phyloP scores from a whole-genome alignment of 768 basidiomycete genomes.

The Mycena haematopus region DNA sequence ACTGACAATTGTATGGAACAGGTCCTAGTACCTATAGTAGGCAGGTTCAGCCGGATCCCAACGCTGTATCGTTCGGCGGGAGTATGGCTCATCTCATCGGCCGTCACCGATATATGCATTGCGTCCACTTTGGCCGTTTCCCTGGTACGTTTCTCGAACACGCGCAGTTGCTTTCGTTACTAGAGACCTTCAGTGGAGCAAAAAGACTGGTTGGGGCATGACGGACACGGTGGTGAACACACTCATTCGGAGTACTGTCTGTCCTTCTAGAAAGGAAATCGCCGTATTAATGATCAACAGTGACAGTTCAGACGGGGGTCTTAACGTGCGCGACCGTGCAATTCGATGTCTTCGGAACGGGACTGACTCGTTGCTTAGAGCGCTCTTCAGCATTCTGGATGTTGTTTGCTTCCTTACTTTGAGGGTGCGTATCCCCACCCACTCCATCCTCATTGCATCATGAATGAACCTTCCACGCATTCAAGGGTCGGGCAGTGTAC shows the following conservation, averaged over 20 bases:
- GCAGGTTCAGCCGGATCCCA: conserved; percentile 21
- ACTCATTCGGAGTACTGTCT: conserved; percentile 40
- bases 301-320: conserved; percentile 47
- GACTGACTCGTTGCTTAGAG: not conserved
- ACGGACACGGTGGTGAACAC: conserved; percentile 46
- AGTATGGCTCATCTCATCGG: conserved; percentile 44
- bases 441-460: no score
- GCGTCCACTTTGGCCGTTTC: conserved; percentile 8
- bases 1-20: no score
- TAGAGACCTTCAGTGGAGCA: not conserved
- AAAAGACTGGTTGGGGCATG: conserved; percentile 42
- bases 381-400: conserved; percentile 39
- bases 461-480: not conserved
- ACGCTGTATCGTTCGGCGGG: conserved; percentile 25
- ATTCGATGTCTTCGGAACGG: not conserved
- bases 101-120: conserved; percentile 27
- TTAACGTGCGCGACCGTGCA: conserved; percentile 33
- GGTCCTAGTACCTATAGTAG: not conserved
- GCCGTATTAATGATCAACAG: conserved; percentile 26
- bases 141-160: not conserved
- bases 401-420: conserved; percentile 1
- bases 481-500: not conserved
- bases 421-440: not conserved
- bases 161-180: conserved; percentile 1
- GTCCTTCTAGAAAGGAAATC: no score